Conservation (phyloP, 306 rosid genomes). For the Cucurbita ficifolia region DNA sequence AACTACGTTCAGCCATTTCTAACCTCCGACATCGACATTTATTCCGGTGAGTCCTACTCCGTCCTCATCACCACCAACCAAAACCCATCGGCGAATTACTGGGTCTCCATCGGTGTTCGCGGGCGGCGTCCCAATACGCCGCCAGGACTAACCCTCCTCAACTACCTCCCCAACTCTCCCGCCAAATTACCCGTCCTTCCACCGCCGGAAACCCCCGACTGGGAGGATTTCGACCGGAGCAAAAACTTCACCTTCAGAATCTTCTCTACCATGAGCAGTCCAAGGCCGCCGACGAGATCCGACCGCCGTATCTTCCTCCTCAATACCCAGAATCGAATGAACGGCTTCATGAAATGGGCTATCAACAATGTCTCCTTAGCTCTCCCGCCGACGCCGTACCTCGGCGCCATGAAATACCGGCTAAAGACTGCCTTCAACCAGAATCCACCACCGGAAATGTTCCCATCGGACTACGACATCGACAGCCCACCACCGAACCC, state of each 20-base stretch:
- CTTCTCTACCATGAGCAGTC: constrained; percentile 40
- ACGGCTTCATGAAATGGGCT: constrained; percentile 50
- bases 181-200: constrained; percentile 47
- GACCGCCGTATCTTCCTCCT: constrained; percentile 44
- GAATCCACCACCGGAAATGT: constrained; percentile 29
- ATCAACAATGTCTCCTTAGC: constrained; percentile 47
- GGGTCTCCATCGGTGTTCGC: constrained; percentile 57
- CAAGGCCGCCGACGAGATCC: constrained; percentile 31
- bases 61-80: constrained; percentile 55
- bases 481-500: constrained; percentile 22
- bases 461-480: constrained; percentile 24
- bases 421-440: constrained; percentile 18
- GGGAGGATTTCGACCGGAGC: constrained; percentile 50
- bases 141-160: constrained; percentile 41
- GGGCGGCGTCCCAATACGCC: constrained; percentile 51
- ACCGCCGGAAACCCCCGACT: constrained; percentile 45
- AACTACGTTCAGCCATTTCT: constrained; percentile 55
- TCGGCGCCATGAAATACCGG: constrained; percentile 35
- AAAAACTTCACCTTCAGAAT: constrained; percentile 40
- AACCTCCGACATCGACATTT: constrained; percentile 55
- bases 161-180: constrained; percentile 35
- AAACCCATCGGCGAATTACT: constrained; percentile 50
- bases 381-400: constrained; percentile 53
- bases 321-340: constrained; percentile 54
- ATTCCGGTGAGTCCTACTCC: constrained; percentile 76